Percentiles rank a stretch among this genome's conserved stretches.
Evolutionary conservation across 331 rosid species (phyloP).

Genomic region (Telfairia occidentalis): DNA sequence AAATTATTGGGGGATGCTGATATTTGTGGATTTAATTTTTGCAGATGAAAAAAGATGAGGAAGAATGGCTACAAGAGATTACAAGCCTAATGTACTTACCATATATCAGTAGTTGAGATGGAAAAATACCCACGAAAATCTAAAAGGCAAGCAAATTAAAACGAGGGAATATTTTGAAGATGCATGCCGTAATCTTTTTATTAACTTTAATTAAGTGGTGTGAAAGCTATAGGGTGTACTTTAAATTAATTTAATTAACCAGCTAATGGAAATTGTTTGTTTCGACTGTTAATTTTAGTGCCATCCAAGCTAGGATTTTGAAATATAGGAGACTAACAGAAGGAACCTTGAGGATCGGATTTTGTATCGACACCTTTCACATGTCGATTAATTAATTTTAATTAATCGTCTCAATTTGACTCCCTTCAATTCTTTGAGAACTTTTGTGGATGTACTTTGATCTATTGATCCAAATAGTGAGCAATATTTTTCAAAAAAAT

Average conservation of each 20-base stretch:
- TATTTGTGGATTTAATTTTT: too few species aligned
- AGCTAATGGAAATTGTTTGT: background rate
- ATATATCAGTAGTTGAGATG: constrained; percentile 23
- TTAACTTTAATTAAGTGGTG: background rate
- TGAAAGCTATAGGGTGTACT: background rate
- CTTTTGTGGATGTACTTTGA: background rate
- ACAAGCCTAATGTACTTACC: constrained; percentile 45
- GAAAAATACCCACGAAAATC: background rate
- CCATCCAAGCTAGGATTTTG: background rate
- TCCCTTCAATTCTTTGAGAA: background rate
- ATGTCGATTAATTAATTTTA: background rate
- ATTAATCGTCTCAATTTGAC: background rate
- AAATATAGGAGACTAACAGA: background rate
- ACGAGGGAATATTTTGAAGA: background rate
- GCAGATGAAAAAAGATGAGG: constrained; percentile 60
- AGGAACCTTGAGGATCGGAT: background rate
- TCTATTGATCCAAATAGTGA: background rate
- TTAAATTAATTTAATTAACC: background rate
- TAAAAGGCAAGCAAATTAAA: background rate
- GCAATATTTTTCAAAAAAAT: too few species aligned
- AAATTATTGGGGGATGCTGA: too few species aligned
- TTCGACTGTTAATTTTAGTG: background rate
- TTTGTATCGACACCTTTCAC: background rate
- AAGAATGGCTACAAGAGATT: constrained; percentile 77
- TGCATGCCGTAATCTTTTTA: background rate